phyloP scores from a whole-genome alignment of 371 early-diverging fungal genomes.

The Haplosporangium sp. region DNA sequence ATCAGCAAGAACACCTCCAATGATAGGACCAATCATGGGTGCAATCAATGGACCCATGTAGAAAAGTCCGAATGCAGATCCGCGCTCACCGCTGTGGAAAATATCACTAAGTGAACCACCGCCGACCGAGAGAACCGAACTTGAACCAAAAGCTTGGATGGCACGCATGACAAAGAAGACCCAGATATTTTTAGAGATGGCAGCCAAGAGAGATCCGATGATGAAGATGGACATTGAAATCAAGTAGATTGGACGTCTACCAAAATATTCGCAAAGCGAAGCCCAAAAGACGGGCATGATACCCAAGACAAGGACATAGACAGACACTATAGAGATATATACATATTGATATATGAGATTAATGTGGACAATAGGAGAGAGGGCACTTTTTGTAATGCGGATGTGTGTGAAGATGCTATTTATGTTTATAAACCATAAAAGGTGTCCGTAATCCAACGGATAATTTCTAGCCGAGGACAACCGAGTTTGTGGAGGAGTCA shows the following conservation, averaged over 20 bases:
- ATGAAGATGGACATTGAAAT: constrained; percentile 69
- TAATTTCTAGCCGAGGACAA: no score
- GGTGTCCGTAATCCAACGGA: no score
- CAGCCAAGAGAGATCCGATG: constrained; percentile 69
- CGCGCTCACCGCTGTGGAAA: constrained; percentile 70
- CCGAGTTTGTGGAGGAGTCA: no score
- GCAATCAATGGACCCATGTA: constrained; percentile 65
- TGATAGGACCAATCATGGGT: constrained; percentile 69
- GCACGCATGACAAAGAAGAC: constrained; percentile 69
- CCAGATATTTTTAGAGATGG: constrained; percentile 61
- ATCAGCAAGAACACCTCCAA: constrained; percentile 66
- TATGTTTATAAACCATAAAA: no score
- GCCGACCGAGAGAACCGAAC: constrained; percentile 75
- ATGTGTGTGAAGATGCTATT: no score
- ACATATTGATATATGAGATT: constrained; percentile 2
- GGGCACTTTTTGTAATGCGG: no score
- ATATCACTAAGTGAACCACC: constrained; percentile 78
- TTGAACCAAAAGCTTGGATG: constrained; percentile 74
- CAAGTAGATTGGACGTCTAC: constrained; percentile 75
- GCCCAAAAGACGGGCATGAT: constrained; percentile 69
- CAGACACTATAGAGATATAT: constrained; percentile 27
- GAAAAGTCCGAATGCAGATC: constrained; percentile 72
- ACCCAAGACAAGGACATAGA: constrained; percentile 46
- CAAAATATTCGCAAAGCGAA: constrained; percentile 69
- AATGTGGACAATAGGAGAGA: neutral